These are phyloP conservation scores for Ophiostoma piceae DNA, from an alignment of 2,329 filamentous ascomycete genomes.

Conservation along the genomic window DNA sequence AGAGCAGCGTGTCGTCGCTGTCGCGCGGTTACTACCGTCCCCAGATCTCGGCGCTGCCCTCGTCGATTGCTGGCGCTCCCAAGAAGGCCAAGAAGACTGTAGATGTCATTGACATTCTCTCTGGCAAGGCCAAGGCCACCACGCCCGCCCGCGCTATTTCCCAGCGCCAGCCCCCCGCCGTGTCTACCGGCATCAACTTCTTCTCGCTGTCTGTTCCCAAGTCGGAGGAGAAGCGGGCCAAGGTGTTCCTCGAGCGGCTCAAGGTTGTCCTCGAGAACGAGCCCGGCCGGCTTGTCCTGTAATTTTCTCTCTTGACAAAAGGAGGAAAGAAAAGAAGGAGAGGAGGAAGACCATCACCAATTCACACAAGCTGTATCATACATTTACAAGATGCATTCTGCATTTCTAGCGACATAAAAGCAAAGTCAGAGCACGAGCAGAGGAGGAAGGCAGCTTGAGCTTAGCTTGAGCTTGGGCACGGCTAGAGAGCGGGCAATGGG, in stretches of 20 bases:
- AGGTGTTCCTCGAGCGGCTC: slow-evolving; percentile 76
- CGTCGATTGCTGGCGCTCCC: slow-evolving; percentile 32
- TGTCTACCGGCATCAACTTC: slow-evolving; percentile 60
- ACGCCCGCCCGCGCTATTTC: slow-evolving; percentile 15
- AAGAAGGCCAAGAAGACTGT: slow-evolving; percentile 25
- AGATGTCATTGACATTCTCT: slow-evolving; percentile 75
- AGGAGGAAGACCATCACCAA: background rate
- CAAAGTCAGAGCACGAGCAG: background rate
- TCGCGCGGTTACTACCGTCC: slow-evolving; percentile 64
- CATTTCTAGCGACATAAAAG: slow-evolving; percentile 8
- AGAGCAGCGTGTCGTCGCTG: slow-evolving; percentile 23
- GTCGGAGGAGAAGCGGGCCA: slow-evolving; percentile 75
- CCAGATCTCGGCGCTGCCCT: slow-evolving; percentile 58
- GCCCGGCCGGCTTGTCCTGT: slow-evolving; percentile 67
- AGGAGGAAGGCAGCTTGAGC: background rate
- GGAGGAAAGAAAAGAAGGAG: background rate
- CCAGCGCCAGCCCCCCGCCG: slow-evolving; percentile 34
- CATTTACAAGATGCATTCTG: background rate
- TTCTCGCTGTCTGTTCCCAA: slow-evolving; percentile 77
- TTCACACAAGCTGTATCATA: background rate
- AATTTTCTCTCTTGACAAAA: slow-evolving; percentile 18
- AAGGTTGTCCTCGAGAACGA: slow-evolving; percentile 78
- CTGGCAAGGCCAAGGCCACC: slow-evolving; percentile 23
- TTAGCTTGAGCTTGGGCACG: background rate
- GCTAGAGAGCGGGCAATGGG: background rate